Base-by-base conservation (phyloP, 2,329 filamentous ascomycete species). In the Xylaria arbuscula region DNA sequence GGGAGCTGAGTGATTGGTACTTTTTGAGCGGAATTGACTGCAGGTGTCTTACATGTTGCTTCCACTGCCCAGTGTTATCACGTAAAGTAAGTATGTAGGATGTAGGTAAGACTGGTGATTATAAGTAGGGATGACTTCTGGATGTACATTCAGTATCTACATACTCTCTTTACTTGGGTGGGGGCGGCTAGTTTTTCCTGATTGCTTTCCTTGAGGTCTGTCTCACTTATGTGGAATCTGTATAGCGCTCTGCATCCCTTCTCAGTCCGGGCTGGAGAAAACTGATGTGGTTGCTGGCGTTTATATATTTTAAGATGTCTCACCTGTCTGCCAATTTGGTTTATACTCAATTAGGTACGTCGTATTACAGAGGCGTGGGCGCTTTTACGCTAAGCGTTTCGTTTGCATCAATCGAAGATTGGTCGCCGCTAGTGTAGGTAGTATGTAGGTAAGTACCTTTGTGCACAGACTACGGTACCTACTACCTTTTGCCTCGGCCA, bases 21-120 rank as follows among this genome's bases (percentile, higher is more conserved):
- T 38, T 19, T 19, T 36, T 2, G 51, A 10, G 51, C n/a, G 51
- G 34, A 15, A 53, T 34, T 9, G 15, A 34, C 50, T 17, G 32
- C 50, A 19, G 50, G 28, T 36, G 50, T 53, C 50, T 32, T 53
- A n/a, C 17, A 36, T 53, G 50, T 50, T 34, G 3, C 51, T 54
- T 19, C 34, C 32, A 38, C 51, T 22, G 32, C 10, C 34, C 32
- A 38, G 32, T 22, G 32, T 38, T 22, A 55, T 55, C n/a, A 22
- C n/a, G 17, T 28, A 17, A 38, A 38, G 13, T 13, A 38, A n/a
- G n/a, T n/a, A n/a, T n/a, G n/a, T n/a, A 45, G 17, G 8, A 19
- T 53, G 11, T 53, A 19, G 13, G 17, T 9, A 34, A 53, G 50
- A 54, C 51, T 6, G 17, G 7, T 19, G 22, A 34, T 11, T 54